Conservation (phyloP, 352 stramenopile species). For the Phytophthora sp. region DNA sequence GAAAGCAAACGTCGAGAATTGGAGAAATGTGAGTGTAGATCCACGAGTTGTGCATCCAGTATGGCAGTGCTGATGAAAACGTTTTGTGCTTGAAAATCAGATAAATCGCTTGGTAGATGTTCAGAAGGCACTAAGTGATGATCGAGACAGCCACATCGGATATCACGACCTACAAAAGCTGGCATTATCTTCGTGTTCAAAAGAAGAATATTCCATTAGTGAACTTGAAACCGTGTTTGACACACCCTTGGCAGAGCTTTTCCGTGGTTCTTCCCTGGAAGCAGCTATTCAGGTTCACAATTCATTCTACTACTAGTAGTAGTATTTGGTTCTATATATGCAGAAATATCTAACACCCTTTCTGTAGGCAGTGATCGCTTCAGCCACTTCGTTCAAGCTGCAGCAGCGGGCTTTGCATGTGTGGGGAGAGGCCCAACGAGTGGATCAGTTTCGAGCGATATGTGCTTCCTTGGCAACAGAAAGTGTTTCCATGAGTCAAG, state of each 20-base stretch:
- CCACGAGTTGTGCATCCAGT: neutral
- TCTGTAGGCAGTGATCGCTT: constrained; percentile 43
- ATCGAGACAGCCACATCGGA: neutral
- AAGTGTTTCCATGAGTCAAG: neutral
- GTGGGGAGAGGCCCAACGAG: constrained; percentile 69
- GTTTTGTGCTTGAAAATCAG: constrained; percentile 18
- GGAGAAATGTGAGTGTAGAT: constrained; percentile 62
- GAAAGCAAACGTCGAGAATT: constrained; percentile 35
- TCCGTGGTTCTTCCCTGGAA: constrained; percentile 40
- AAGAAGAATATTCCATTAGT: constrained; percentile 33
- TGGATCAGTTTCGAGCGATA: constrained; percentile 47
- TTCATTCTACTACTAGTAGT: too few relatives aligned
- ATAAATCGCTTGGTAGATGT: constrained; percentile 54
- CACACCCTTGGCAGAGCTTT: constrained; percentile 27
- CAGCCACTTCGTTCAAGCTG: constrained; percentile 47
- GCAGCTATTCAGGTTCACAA: constrained; percentile 41
- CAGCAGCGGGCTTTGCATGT: constrained; percentile 71
- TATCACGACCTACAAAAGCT: constrained; percentile 42
- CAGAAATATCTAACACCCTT: too few relatives aligned
- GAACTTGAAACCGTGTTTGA: constrained; percentile 40
- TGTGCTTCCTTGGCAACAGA: constrained; percentile 23
- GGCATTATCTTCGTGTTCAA: constrained; percentile 15
- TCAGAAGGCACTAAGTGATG: constrained; percentile 29
- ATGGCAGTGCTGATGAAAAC: neutral
- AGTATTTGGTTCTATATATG: too few relatives aligned